phyloP scores from a whole-genome alignment of 129 eudicot species.

The Mikania micrantha region DNA sequence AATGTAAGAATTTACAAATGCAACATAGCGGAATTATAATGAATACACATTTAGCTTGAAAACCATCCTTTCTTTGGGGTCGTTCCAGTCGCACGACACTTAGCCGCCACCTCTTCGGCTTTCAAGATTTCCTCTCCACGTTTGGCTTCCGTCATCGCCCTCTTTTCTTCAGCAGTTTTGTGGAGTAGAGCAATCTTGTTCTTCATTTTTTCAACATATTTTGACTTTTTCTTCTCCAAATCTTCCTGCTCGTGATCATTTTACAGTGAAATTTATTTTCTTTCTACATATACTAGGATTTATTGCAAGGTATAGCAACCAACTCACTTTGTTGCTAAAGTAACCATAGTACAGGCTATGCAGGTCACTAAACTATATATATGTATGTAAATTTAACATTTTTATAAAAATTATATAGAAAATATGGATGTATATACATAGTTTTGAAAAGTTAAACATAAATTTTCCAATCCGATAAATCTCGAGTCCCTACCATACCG shows the following conservation, averaged over 20 bases:
- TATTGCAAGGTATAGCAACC: neutral
- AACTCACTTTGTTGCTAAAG: neutral
- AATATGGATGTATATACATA: too few relatives aligned
- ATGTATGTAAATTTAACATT: too few relatives aligned
- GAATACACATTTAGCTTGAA: conserved; percentile 26
- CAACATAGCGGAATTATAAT: neutral
- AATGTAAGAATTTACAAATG: conserved; percentile 19
- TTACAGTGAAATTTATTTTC: neutral
- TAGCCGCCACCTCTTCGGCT: conserved; percentile 81
- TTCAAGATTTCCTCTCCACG: conserved; percentile 69
- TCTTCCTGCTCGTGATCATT: conserved; percentile 43
- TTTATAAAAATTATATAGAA: too few relatives aligned
- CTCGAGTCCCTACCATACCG: too few relatives aligned
- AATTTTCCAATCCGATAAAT: too few relatives aligned
- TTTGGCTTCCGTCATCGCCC: conserved; percentile 70
- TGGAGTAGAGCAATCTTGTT: conserved; percentile 61
- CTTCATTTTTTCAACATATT: conserved; percentile 60
- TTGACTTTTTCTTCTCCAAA: conserved; percentile 80
- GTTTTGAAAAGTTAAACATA: too few relatives aligned
- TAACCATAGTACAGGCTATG: neutral
- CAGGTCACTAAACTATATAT: neutral
- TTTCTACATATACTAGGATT: neutral
- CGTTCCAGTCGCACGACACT: conserved; percentile 60
- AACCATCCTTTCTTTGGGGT: conserved; percentile 75
- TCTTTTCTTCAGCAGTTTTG: conserved; percentile 77